Evolutionary conservation across 192 early-diverging fungal species (phyloP).

Genomic region (Podila epicladia): DNA sequence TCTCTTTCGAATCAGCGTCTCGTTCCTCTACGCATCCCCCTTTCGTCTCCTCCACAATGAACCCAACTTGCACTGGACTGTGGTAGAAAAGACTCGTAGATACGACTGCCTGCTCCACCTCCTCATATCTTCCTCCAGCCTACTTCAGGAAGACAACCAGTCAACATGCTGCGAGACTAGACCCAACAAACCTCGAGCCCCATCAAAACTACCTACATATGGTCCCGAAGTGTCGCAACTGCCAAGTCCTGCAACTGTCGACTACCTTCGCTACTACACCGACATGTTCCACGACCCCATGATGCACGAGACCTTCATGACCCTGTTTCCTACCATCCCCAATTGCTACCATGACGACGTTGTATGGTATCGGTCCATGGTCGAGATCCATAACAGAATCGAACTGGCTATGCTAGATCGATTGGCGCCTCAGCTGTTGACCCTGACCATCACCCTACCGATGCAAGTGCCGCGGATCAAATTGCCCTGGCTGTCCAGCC

Average conservation of each 20-base stretch:
- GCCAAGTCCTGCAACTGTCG: constrained; percentile 38
- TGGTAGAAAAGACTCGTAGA: constrained; percentile 24
- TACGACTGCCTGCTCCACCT: constrained; percentile 34
- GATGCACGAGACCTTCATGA: constrained; percentile 46
- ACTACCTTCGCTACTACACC: constrained; percentile 40
- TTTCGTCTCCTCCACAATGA: constrained; percentile 42
- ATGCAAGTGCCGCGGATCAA: constrained; percentile 39
- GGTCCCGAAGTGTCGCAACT: constrained; percentile 27
- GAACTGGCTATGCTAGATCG: constrained; percentile 41
- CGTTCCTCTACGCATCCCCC: constrained; percentile 31
- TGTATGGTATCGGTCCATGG: constrained; percentile 46
- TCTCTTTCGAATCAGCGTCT: constrained; percentile 38
- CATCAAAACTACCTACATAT: constrained; percentile 18
- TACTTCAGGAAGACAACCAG: constrained; percentile 10
- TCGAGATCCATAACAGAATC: constrained; percentile 30
- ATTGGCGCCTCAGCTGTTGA: constrained; percentile 18
- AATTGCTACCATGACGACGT: constrained; percentile 42
- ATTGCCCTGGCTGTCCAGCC: constrained; percentile 10
- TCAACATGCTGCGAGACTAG: neutral
- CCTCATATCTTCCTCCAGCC: constrained; percentile 31
- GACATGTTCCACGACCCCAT: constrained; percentile 50
- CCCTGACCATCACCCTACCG: constrained; percentile 20
- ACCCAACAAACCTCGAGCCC: neutral
- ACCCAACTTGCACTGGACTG: constrained; percentile 19
- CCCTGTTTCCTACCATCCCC: constrained; percentile 41